Conservation (phyloP, 2,329 filamentous ascomycete genomes). For the Microdochium nivale region DNA sequence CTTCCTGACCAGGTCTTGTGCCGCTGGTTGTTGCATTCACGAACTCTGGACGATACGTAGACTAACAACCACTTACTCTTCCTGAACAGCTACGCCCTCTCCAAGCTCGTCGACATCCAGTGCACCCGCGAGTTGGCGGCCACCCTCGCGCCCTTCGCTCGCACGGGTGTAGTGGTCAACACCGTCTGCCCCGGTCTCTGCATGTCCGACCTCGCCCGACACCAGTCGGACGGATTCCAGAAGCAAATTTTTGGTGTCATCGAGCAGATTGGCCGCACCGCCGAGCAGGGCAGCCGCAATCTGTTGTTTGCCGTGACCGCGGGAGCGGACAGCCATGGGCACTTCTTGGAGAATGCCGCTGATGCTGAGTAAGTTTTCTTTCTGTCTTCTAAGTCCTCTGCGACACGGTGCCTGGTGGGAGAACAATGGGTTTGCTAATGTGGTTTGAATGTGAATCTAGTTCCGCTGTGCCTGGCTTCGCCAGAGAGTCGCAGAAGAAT, state of each 20-base stretch:
- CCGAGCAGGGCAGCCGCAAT: slow-evolving; percentile 20
- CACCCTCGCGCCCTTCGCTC: slow-evolving; percentile 8
- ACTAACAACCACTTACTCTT: neutral
- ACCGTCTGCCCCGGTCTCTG: slow-evolving; percentile 19
- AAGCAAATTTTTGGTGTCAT: slow-evolving; percentile 12
- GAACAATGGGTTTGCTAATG: neutral
- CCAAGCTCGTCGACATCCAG: slow-evolving; percentile 1
- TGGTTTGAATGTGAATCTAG: neutral
- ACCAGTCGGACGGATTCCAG: slow-evolving; percentile 7
- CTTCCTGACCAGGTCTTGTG: neutral
- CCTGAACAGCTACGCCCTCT: neutral
- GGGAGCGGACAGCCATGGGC: slow-evolving; percentile 17
- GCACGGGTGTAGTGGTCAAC: slow-evolving; percentile 18
- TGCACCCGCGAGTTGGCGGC: slow-evolving; percentile 5
- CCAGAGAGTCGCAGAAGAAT: slow-evolving; percentile 9
- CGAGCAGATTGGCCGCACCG: slow-evolving; percentile 15
- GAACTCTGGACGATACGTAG: too few relatives aligned
- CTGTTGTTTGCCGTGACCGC: slow-evolving; percentile 17
- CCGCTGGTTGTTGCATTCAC: neutral
- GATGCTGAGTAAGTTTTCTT: slow-evolving; percentile 16
- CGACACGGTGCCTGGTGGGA: neutral
- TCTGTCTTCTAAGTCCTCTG: neutral
- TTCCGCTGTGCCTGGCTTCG: slow-evolving; percentile 1
- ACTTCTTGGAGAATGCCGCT: slow-evolving; percentile 13
- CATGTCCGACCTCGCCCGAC: slow-evolving; percentile 13